Evolutionary conservation across 1,284 basidiomycete genomes (phyloP).

Genomic region (Marasmius oreades): DNA sequence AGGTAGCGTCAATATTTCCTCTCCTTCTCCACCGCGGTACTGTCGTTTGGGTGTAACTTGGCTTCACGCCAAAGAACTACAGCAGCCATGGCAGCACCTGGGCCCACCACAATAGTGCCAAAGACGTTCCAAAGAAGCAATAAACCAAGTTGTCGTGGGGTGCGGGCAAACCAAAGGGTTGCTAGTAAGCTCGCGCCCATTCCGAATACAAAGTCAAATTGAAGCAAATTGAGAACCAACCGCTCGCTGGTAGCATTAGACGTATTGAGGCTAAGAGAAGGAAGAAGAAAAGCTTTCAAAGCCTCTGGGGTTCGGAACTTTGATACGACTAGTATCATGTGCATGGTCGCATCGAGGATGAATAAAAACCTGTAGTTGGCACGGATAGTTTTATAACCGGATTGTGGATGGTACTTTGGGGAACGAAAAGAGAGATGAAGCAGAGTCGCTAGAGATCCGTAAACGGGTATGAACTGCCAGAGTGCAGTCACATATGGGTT

Average conservation of each 20-base stretch:
- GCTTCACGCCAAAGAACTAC: constrained; percentile 12
- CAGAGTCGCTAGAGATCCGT: constrained; percentile 27
- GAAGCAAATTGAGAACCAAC: constrained; percentile 11
- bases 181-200: constrained; percentile 5
- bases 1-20: neutral
- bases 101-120: constrained; percentile 6
- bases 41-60: constrained; percentile 3
- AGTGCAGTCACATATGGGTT: constrained; percentile 34
- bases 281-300: constrained; percentile 11
- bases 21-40: neutral
- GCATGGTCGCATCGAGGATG: constrained; percentile 4
- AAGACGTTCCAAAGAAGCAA: constrained; percentile 9
- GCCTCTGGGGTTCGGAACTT: neutral
- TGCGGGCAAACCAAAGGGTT: constrained; percentile 12
- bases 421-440: constrained; percentile 22
- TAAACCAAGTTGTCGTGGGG: constrained; percentile 4
- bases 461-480: constrained; percentile 45
- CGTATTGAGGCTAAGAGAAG: constrained; percentile 1
- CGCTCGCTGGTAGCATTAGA: constrained; percentile 2
- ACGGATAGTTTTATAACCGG: constrained; percentile 7
- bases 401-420: constrained; percentile 4
- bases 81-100: constrained; percentile 9
- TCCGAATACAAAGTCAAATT: constrained; percentile 14
- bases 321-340: constrained; percentile 5
- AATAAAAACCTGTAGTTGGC: constrained; percentile 7